These are phyloP conservation scores for Polytolypa hystricis DNA, from an alignment of 2,329 filamentous ascomycete species.

Conservation along the genomic window DNA sequence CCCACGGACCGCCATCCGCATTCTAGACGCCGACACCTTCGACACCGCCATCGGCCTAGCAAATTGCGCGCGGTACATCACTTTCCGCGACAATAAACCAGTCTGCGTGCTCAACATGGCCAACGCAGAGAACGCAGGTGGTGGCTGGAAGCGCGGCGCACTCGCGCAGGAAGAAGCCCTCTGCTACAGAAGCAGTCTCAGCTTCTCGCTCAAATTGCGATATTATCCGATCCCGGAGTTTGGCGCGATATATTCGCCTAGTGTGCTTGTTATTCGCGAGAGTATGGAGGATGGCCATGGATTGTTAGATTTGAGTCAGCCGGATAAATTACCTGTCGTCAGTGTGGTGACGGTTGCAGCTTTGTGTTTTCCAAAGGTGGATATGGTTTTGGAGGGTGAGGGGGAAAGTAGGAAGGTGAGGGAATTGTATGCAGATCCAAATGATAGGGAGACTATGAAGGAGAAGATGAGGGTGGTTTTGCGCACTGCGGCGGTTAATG, in stretches of 20 bases:
- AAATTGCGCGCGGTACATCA: slow-evolving; percentile 13
- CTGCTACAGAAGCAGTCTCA: slow-evolving; percentile 48
- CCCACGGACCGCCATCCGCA: slow-evolving; percentile 30
- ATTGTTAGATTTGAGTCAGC: slow-evolving; percentile 32
- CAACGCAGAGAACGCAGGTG: slow-evolving; percentile 46
- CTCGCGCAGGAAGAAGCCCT: slow-evolving; percentile 59
- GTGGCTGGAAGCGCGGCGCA: slow-evolving; percentile 52
- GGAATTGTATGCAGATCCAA: slow-evolving; percentile 30
- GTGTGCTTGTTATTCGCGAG: slow-evolving; percentile 48
- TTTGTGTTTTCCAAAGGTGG: slow-evolving; percentile 32
- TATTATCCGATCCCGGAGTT: slow-evolving; percentile 45
- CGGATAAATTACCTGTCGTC: slow-evolving; percentile 38
- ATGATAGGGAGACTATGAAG: slow-evolving; percentile 45
- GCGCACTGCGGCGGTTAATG: slow-evolving; percentile 46
- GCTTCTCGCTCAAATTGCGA: slow-evolving; percentile 24
- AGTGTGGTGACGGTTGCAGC: slow-evolving; percentile 53
- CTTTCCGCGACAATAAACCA: slow-evolving; percentile 21
- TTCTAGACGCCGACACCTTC: slow-evolving; percentile 48
- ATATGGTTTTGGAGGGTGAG: slow-evolving; percentile 9
- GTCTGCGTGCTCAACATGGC: slow-evolving; percentile 59
- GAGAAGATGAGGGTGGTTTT: slow-evolving; percentile 53
- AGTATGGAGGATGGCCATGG: slow-evolving; percentile 37
- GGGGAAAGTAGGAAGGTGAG: slow-evolving; percentile 5
- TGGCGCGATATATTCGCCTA: slow-evolving; percentile 49
- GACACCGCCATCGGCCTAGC: slow-evolving; percentile 42